Conservation (phyloP, 1,284 basidiomycete species). For the Irpex sp. region DNA sequence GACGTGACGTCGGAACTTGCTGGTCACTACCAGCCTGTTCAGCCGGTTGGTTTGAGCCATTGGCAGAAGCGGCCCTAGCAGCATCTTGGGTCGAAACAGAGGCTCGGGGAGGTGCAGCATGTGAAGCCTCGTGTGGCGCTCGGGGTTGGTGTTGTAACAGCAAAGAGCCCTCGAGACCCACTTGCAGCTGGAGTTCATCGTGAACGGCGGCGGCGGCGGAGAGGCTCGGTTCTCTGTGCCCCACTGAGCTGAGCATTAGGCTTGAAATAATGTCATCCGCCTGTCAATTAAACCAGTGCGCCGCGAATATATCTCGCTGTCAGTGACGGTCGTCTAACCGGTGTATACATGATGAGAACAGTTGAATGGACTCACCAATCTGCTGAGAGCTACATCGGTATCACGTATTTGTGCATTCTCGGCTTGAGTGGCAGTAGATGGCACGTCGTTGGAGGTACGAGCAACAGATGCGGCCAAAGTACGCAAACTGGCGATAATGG, state of each 20-base stretch:
- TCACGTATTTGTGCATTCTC: background rate
- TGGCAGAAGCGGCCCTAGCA: background rate
- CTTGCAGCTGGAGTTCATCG: background rate
- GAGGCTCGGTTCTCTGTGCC: constrained; percentile 5
- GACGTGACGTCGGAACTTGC: constrained; percentile 9
- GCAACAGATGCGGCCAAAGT: background rate
- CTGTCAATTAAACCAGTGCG: background rate
- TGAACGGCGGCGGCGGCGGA: background rate
- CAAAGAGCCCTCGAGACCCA: background rate
- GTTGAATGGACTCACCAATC: constrained; percentile 3
- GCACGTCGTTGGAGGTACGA: background rate
- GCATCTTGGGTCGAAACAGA: too few relatives aligned
- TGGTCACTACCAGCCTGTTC: background rate
- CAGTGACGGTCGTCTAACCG: background rate
- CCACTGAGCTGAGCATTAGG: background rate
- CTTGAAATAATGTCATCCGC: constrained; percentile 3
- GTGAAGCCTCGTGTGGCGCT: background rate
- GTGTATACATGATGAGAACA: background rate
- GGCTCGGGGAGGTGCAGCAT: background rate
- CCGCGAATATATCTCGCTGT: constrained; percentile 1
- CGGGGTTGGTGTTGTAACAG: background rate
- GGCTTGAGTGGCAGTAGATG: background rate
- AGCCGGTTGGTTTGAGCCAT: background rate
- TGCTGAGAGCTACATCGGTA: background rate
- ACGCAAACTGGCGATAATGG: background rate